phyloP scores from a whole-genome alignment of 495 filamentous ascomycete species.

The Parathielavia hyrcaniae region DNA sequence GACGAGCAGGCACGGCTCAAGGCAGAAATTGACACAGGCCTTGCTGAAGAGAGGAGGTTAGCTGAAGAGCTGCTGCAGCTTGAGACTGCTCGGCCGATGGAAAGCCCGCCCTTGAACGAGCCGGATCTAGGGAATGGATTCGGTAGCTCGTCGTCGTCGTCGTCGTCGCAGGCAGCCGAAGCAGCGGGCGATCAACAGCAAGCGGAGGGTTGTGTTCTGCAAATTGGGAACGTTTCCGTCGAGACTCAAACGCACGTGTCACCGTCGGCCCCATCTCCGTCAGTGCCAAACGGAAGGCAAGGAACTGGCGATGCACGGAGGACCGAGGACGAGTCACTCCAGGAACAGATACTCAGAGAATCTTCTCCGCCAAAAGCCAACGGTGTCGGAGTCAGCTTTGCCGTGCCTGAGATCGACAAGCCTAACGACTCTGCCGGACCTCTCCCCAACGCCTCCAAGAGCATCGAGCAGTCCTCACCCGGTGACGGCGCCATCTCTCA shows the following conservation, averaged over 20 bases:
- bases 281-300: background rate
- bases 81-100: slow-evolving; percentile 39
- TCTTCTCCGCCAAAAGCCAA: background rate
- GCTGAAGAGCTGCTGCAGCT: slow-evolving; percentile 52
- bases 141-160: slow-evolving; percentile 2
- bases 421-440: background rate
- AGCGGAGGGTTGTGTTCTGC: background rate
- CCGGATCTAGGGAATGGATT: background rate
- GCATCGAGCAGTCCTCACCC: background rate
- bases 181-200: background rate
- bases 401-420: background rate
- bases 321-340: slow-evolving; percentile 16
- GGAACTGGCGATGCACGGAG: slow-evolving; percentile 13
- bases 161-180: background rate
- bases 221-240: background rate
- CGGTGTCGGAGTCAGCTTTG: background rate
- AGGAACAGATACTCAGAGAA: background rate
- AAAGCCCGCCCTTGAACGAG: slow-evolving; percentile 13
- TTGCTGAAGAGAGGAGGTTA: slow-evolving; percentile 43
- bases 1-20: slow-evolving; percentile 55
- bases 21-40: slow-evolving; percentile 47
- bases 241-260: background rate
- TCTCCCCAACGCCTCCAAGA: background rate
- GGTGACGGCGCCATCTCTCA: background rate
- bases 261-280: background rate